These are phyloP conservation scores for Chalciporus piperatus DNA, from an alignment of 768 basidiomycete species.

Conservation along the genomic window DNA sequence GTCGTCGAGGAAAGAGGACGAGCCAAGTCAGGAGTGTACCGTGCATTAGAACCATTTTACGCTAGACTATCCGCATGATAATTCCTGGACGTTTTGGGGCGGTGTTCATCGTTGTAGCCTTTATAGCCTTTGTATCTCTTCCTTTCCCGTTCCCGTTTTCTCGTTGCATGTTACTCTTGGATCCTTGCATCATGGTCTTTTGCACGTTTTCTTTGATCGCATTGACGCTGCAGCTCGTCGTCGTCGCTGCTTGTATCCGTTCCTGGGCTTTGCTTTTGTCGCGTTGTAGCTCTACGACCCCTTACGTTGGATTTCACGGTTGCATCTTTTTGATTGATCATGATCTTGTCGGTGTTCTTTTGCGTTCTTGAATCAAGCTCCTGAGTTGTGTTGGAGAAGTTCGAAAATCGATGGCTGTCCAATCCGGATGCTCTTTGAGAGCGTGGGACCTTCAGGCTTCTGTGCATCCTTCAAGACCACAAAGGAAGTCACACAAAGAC, in stretches of 20 bases:
- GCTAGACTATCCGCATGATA: neutral
- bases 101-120: neutral
- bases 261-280: neutral
- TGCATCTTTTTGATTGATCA: neutral
- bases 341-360: neutral
- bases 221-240: neutral
- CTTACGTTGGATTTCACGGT: neutral
- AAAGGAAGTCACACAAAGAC: neutral
- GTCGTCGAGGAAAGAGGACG: constrained; percentile 21
- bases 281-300: neutral
- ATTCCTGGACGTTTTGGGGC: neutral
- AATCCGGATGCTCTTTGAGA: no score
- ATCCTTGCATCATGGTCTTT: no score
- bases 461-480: neutral
- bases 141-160: neutral
- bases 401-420: no score
- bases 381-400: no score
- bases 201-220: neutral
- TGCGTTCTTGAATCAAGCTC: no score
- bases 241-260: neutral
- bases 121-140: neutral
- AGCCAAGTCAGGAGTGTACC: neutral
- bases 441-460: neutral
- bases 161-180: neutral
- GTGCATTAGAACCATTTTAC: neutral